phyloP scores from a whole-genome alignment of 768 basidiomycete species.

The Leucogyrophana mollusca region DNA sequence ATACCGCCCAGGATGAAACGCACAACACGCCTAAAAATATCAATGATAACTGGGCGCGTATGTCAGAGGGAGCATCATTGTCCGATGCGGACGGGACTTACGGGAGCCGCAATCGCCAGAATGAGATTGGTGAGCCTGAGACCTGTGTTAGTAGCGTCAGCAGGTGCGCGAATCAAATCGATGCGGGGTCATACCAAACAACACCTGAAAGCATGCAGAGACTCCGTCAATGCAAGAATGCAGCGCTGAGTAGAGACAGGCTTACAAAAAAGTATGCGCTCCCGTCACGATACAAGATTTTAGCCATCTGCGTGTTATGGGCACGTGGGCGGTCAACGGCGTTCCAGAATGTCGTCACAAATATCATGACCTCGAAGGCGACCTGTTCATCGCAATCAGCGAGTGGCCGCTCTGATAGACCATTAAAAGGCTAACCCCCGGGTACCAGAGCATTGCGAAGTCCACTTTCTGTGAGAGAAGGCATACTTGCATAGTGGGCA shows the following conservation, averaged over 20 bases:
- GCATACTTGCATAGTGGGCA: constrained; percentile 17
- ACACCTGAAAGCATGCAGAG: constrained; percentile 12
- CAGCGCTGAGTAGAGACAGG: background rate
- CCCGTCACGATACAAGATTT: constrained; percentile 27
- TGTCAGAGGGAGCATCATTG: background rate
- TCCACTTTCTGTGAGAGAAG: constrained; percentile 16
- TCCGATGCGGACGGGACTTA: constrained; percentile 9
- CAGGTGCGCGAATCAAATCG: too few species aligned
- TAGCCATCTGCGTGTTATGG: constrained; percentile 13
- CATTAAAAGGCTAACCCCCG: constrained; percentile 18
- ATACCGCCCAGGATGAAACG: constrained; percentile 1
- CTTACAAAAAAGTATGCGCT: constrained; percentile 26
- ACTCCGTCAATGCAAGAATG: background rate
- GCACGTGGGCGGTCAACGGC: constrained; percentile 24
- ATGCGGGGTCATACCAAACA: constrained; percentile 19
- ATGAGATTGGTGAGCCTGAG: constrained; percentile 22
- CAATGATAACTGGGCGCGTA: constrained; percentile 14
- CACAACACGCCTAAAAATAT: constrained; percentile 20
- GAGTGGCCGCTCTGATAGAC: background rate
- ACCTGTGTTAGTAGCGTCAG: constrained; percentile 7
- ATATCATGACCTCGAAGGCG: constrained; percentile 29
- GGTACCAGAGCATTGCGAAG: constrained; percentile 24
- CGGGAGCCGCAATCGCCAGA: constrained; percentile 19
- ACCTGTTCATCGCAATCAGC: constrained; percentile 16
- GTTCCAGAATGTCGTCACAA: constrained; percentile 27